Evolutionary conservation across 768 basidiomycete species (phyloP).

Genomic region (Candolleomyces aberdarensis): DNA sequence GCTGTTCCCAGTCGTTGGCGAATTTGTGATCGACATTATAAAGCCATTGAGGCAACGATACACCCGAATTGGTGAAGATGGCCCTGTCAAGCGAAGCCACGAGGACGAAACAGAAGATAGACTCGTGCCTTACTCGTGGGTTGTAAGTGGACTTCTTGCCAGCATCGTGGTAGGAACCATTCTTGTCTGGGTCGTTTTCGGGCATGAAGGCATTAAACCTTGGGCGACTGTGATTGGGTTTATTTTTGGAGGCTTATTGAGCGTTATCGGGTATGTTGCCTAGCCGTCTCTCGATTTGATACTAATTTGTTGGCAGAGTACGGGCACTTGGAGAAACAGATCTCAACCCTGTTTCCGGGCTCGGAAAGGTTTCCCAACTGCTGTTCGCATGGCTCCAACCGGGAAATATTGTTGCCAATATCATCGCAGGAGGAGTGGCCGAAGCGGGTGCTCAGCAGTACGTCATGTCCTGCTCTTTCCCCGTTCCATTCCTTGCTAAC

Average conservation of each 20-base stretch:
- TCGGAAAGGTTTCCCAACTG: constrained; percentile 93
- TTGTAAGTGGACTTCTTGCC: constrained; percentile 56
- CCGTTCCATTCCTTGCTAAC: not conserved
- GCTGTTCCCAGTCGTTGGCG: constrained; percentile 68
- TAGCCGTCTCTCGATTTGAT: constrained; percentile 12
- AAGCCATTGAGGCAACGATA: constrained; percentile 24
- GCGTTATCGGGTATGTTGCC: constrained; percentile 74
- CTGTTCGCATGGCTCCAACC: constrained; percentile 94
- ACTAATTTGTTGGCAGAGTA: constrained; percentile 50
- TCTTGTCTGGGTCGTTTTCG: constrained; percentile 88
- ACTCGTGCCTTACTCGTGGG: constrained; percentile 81
- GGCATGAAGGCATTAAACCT: constrained; percentile 86
- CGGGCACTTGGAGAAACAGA: constrained; percentile 96
- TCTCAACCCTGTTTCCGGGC: constrained; percentile 85
- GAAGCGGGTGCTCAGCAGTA: constrained; percentile 94
- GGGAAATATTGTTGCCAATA: constrained; percentile 94
- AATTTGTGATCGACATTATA: constrained; percentile 40
- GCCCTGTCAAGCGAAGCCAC: constrained; percentile 30
- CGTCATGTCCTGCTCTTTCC: constrained; percentile 17
- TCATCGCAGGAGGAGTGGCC: constrained; percentile 95
- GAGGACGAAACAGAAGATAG: constrained; percentile 78
- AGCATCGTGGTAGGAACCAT: constrained; percentile 70
- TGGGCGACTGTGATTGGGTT: constrained; percentile 93
- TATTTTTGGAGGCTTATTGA: constrained; percentile 76
- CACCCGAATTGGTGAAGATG: constrained; percentile 13